Evolutionary conservation across 305 asterid species (phyloP), one percentile per base, ranked within the genome.

Genomic region (Solanum hybrid): DNA sequence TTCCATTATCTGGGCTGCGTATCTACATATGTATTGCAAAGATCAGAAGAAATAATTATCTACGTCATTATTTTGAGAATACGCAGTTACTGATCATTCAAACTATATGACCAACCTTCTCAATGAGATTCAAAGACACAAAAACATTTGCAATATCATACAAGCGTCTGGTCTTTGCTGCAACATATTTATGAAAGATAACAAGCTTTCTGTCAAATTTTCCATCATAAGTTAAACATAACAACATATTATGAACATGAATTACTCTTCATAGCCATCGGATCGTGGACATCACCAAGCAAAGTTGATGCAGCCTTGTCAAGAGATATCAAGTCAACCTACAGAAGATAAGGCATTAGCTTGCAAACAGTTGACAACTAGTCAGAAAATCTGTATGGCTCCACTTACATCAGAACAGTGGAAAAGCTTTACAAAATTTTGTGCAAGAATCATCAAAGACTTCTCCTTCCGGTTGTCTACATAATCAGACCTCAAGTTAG

Each of bases 71-170:
- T n/a, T 71, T 88, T 78, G 86, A 88, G 37, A n/a, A 56, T 34
- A 10, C 27, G 13, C 87, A 85, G 46, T 85, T 51, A 85, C 79
- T 71, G 32, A 31, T 38, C 79, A 87, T 12, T 88, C 64, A 77
- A 64, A 81, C 40, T 37, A 36, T 56, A 77, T 11, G 51, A 36
- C 94, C 90, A 84, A 95, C 98, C 98, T 95, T 95, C 90, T 95
- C 95, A 90, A 95, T 91, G 36, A 95, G 96, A 88, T 90, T 91
- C 94, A 94, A 91, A 38, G 98, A 94, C 78, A 93, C 90, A 36
- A 95, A 92, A 73, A 95, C 97, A 92, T 94, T 94, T 16, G 97
- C 94, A 90, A 94, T 93, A 89, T 95, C 98, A 90, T 94, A 94
- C 92, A 95, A 89, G 85, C 97, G 98, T 80, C 98, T 93, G 77